These are phyloP conservation scores for Teunomyces atbi DNA, from an alignment of 805 yeast genomes.

Conservation along the genomic window DNA sequence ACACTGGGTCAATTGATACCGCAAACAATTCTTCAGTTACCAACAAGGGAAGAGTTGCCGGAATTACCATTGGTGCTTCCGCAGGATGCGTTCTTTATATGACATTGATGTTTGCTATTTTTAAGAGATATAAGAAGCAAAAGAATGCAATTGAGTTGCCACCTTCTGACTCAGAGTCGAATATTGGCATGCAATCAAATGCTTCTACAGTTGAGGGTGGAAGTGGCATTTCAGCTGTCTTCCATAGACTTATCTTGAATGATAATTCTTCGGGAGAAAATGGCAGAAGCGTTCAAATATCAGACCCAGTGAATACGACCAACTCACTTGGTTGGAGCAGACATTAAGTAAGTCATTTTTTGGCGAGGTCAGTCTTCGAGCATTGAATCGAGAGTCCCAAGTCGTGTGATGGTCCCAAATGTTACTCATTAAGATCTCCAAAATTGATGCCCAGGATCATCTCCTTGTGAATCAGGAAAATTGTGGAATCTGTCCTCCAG, in stretches of 20 bases:
- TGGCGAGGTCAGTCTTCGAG: background rate
- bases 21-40: slow-evolving; percentile 10
- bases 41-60: slow-evolving; percentile 54
- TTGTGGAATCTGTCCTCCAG: background rate
- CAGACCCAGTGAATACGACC: slow-evolving; percentile 67
- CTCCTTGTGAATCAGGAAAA: background rate
- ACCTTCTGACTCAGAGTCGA: slow-evolving; percentile 39
- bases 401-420: background rate
- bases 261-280: slow-evolving; percentile 12
- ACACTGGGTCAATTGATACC: slow-evolving; percentile 38
- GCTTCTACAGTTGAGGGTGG: slow-evolving; percentile 15
- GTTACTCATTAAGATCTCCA: background rate
- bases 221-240: slow-evolving; percentile 27
- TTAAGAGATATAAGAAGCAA: slow-evolving; percentile 46
- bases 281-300: slow-evolving; percentile 46
- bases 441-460: slow-evolving; percentile 6
- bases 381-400: slow-evolving; percentile 2
- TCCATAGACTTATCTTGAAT: slow-evolving; percentile 21
- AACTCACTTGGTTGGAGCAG: slow-evolving; percentile 68
- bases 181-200: slow-evolving; percentile 23
- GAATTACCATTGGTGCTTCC: slow-evolving; percentile 80
- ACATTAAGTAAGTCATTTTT: background rate
- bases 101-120: slow-evolving; percentile 54
- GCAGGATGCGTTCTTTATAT: slow-evolving; percentile 72
- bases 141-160: slow-evolving; percentile 40